Evolutionary conservation across 257 asterid genomes (phyloP), one percentile per base, ranked within the genome.

Genomic region (Henckelia pumila): DNA sequence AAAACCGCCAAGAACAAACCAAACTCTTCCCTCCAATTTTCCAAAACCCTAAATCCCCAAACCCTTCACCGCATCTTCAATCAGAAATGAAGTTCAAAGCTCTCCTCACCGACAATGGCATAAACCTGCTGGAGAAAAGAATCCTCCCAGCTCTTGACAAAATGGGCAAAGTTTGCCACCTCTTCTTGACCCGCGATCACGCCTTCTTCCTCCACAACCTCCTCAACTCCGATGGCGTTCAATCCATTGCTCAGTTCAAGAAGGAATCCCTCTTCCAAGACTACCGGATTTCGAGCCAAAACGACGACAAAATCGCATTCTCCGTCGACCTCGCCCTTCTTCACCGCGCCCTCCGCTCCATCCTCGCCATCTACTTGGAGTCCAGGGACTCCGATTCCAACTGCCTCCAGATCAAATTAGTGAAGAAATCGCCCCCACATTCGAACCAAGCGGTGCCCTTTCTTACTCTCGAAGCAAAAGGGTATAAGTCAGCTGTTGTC

Each of bases 131-230:
- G n/a, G 96, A 91, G 76, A 93, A 93, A 56, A 76, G 95, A 37
- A 85, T 88, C 73, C 86, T 90, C 29, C 95, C 97, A 3, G 88
- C 95, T 11, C 87, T 93, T 0, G 96, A 90, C 79, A 93, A 90
- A 64, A 81, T 87, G 77, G 97, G 97, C 33, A 86, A 86, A 67
- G 70, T 68, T 71, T 86, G 95, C 80, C 95, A 88, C 73, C 79
- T 93, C 56, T 85, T 77, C 71, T 69, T 90, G 50, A 93, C 96
- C 71, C 88, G 79, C 66, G 86, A 80, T 73, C 91, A 90, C 87
- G 65, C 80, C 69, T 78, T 78, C 72, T 90, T 93, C 95, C 99
- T 93, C 83, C 99, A 93, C 89, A 88, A 93, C 75, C 97, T 93
- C 85, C 96, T 93, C 82, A 72, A 78, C 76, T 74, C 86, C 82